Evolutionary conservation across 2,329 filamentous ascomycete species (phyloP).

Genomic region (Alternaria consortialis): DNA sequence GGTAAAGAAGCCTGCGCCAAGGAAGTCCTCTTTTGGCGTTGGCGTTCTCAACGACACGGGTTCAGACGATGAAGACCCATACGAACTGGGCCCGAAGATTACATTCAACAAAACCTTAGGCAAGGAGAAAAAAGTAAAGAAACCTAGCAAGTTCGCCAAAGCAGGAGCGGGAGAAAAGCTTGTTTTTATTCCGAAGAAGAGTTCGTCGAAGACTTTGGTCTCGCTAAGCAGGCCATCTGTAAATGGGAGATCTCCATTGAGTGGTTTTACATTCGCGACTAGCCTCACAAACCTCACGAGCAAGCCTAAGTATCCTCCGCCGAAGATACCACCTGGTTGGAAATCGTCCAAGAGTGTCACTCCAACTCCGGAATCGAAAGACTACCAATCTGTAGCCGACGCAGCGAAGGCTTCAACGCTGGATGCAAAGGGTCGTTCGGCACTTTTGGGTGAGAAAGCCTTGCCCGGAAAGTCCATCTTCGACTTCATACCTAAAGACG

Average conservation of each 20-base stretch:
- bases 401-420: slow-evolving; percentile 79
- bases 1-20: slow-evolving; percentile 55
- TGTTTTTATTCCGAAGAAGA: slow-evolving; percentile 77
- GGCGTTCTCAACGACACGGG: slow-evolving; percentile 91
- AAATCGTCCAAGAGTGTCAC: slow-evolving; percentile 60
- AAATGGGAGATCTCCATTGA: slow-evolving; percentile 80
- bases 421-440: slow-evolving; percentile 78
- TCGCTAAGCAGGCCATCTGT: slow-evolving; percentile 71
- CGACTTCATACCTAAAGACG: slow-evolving; percentile 83
- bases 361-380: slow-evolving; percentile 42
- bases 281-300: slow-evolving; percentile 53
- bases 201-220: slow-evolving; percentile 55
- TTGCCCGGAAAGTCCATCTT: slow-evolving; percentile 95
- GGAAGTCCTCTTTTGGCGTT: slow-evolving; percentile 82
- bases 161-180: slow-evolving; percentile 72
- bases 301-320: slow-evolving; percentile 66
- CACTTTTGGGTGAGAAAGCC: slow-evolving; percentile 79
- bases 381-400: slow-evolving; percentile 73
- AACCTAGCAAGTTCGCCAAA: slow-evolving; percentile 63
- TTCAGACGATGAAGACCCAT: slow-evolving; percentile 94
- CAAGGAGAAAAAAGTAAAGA: slow-evolving; percentile 78
- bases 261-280: slow-evolving; percentile 78
- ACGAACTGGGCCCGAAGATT: slow-evolving; percentile 89
- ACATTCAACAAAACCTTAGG: slow-evolving; percentile 85
- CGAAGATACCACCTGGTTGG: slow-evolving; percentile 78